Base-by-base conservation (phyloP, 306 rosid species). In the Adenanthera pavonina region DNA sequence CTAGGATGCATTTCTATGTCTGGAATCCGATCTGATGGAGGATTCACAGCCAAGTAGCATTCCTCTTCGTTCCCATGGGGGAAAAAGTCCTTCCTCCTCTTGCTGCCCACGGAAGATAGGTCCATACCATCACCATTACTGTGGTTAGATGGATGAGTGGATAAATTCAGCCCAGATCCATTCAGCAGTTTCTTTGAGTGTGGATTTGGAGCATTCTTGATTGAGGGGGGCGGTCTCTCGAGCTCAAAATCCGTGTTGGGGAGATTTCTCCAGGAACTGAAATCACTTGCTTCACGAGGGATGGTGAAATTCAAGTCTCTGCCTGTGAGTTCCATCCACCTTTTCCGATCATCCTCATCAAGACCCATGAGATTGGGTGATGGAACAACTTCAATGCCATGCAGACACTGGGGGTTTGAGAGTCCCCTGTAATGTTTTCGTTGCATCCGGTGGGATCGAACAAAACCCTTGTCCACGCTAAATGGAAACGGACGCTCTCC, bases 341-440 rank as follows among this genome's bases (percentile, higher is more conserved):
- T 83, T 82, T 78, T 86, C 78, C 66, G 79, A 76, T 84, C 87
- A 60, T 86, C 87, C 40, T 86, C 89, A 52, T 86, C 85, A 61
- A 86, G 85, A 51, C 83, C 70, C 87, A 67, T 67, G 77, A 86
- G 87, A 54, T 84, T 84, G 68, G 89, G 89, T 36, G 85, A 59
- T 19, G 79, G 49, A 73, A 86, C 89, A 56, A 86, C 74, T 67
- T 86, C 87, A 52, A 86, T 86, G 64, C 89, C 89, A 68, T 86
- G 89, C 30, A 86, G 83, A 30, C 89, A 86, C 51, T 86, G 89
- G 0, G 89, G 89, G 54, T 86, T 86, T 44, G 89, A 86, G 41
- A 86, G 87, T 43, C 89, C 89, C 76, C 89, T 86, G 53, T 86
- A 86, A 75, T 86, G 89, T 87, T 86, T 86, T 74, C 89, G 74